A percentile compares a stretch with the other conserved stretches of the same genome.
phyloP scores from a whole-genome alignment of 2,329 filamentous ascomycete species.

The Neopestalotiopsis rosae region DNA sequence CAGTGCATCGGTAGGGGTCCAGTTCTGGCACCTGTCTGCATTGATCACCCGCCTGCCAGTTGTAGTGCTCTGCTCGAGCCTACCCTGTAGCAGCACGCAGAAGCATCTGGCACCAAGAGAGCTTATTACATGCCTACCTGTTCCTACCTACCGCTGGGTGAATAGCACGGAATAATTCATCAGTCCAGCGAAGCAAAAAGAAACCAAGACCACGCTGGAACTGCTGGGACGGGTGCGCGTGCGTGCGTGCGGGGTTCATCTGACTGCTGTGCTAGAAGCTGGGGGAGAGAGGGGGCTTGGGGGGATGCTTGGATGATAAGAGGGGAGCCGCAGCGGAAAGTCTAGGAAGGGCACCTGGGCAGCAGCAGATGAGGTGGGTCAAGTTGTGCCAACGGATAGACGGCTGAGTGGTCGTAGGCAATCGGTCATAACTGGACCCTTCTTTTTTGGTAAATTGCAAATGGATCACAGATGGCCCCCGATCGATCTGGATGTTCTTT shows the following conservation, averaged over 20 bases:
- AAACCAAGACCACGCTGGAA: not conserved
- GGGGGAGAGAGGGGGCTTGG: not conserved
- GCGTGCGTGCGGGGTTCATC: not conserved
- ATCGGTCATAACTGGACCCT: not conserved
- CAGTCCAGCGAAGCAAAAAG: not conserved
- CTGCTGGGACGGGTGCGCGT: not conserved
- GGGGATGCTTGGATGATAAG: not conserved
- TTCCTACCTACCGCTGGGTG: no score
- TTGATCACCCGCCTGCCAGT: no score
- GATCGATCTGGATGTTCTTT: not conserved
- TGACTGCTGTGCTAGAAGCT: not conserved
- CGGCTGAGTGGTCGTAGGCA: not conserved
- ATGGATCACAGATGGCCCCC: not conserved
- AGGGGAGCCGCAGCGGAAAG: not conserved
- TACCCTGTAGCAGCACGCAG: no score
- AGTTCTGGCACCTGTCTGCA: no score
- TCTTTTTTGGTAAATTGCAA: slow-evolving; percentile 2
- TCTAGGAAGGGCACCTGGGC: not conserved
- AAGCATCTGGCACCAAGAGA: no score
- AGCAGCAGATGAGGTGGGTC: not conserved
- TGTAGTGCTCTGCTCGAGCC: no score
- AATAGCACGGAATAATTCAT: not conserved
- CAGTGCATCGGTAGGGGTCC: no score
- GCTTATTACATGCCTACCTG: no score
- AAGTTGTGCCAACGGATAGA: not conserved